Conservation (phyloP, 495 filamentous ascomycete genomes). For the Talaromyces nanjingensis region DNA sequence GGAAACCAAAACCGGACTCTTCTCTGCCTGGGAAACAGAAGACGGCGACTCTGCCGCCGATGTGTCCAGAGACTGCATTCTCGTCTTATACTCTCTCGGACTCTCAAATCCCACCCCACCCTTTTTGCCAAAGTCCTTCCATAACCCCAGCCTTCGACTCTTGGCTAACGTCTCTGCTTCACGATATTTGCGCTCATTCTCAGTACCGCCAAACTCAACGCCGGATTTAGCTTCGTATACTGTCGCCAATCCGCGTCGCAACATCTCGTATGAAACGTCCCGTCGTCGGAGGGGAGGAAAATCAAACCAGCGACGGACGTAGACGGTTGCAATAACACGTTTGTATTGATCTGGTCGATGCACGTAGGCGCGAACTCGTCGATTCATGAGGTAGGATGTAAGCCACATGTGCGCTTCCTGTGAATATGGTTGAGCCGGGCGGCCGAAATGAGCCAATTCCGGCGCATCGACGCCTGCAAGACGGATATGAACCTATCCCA, state of each 20-base stretch:
- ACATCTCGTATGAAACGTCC: constrained; percentile 87
- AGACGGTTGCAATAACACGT: constrained; percentile 80
- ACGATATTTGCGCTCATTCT: constrained; percentile 56
- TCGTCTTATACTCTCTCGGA: constrained; percentile 78
- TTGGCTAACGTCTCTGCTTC: constrained; percentile 66
- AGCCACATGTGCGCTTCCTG: constrained; percentile 77
- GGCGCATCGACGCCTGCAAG: constrained; percentile 91
- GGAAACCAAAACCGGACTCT: constrained; percentile 14
- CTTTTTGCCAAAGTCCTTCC: constrained; percentile 48
- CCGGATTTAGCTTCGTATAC: constrained; percentile 88
- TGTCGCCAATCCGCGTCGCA: constrained; percentile 73
- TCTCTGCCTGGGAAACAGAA: constrained; percentile 35
- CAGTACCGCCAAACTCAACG: constrained; percentile 74
- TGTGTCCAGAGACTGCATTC: constrained; percentile 34
- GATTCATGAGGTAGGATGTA: constrained; percentile 58
- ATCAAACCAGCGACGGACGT: constrained; percentile 55
- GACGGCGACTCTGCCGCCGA: constrained; percentile 14
- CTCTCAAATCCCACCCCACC: constrained; percentile 50
- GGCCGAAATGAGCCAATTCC: constrained; percentile 86
- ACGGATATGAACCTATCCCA: constrained; percentile 62
- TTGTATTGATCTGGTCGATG: constrained; percentile 88
- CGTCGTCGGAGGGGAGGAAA: constrained; percentile 51
- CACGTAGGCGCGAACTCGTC: constrained; percentile 71
- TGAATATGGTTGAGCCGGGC: constrained; percentile 74
- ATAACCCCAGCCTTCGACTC: constrained; percentile 65